Evolutionary conservation across 2,329 filamentous ascomycete species (phyloP), one percentile per base, ranked within the genome.

Genomic region (Ophiostoma montium): DNA sequence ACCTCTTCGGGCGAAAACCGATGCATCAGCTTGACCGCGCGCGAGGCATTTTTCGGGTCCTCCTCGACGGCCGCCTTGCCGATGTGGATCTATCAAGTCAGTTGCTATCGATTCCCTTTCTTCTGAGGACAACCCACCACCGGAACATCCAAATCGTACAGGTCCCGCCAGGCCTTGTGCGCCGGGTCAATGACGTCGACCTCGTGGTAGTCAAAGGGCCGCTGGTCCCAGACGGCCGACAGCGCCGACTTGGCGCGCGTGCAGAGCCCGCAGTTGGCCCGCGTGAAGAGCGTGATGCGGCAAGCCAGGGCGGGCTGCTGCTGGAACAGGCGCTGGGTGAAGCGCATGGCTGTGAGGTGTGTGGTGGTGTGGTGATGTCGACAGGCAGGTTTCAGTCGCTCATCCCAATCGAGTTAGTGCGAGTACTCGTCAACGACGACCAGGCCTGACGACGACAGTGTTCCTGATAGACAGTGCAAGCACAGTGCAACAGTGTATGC

Each of bases 61-160:
- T 77, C 77, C 47, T 71, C 68, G 11, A 67, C 66, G 1, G 69
- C 62, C 8, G 67, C 65, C 56, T 76, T 80, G 66, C 78, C 80
- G 53, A 89, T 69, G 52, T 80, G 76, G 54, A 79, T 76, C 76
- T 79, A 47, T 19, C 2, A 5, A 5, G 35, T 48, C 39, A 46
- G 46, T 5, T n/a, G 7, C 11, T 19, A 5, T 32, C 27, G 7
- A 45, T 8, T 45, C 19, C 31, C 11, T 9, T 31, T 16, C 12
- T 3, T 30, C 8, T 18, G 16, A n/a, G 3, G 13, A 9, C 8
- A 5, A 50, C 72, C 59, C 68, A 89, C 84, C 59, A 89, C 85
- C 0, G 85, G 85, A 8, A 86, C 84, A 57, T 90, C 85, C 61
- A 88, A 86, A 51, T 88, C 84, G 60, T 90, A 90, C 1, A 87